These are phyloP conservation scores for Crepidotus variabilis DNA, from an alignment of 768 basidiomycete species.

Conservation along the genomic window DNA sequence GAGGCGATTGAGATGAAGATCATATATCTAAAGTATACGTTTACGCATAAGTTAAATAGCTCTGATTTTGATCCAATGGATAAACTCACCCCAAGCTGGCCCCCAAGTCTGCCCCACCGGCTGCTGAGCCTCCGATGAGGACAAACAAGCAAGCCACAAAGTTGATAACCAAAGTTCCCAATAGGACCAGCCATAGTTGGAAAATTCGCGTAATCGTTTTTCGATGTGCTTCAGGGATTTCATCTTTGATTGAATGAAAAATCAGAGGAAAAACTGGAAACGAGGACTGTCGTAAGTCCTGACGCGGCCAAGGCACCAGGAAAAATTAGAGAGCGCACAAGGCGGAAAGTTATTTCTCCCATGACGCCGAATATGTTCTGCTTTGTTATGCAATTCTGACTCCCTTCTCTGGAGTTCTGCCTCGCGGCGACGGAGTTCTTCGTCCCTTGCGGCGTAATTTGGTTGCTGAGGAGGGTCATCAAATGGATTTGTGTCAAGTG, in stretches of 20 bases:
- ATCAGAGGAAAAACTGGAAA: slow-evolving; percentile 85
- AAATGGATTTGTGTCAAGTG: slow-evolving; percentile 86
- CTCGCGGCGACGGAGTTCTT: slow-evolving; percentile 73
- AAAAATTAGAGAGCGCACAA: slow-evolving; percentile 46
- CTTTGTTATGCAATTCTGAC: slow-evolving; percentile 62
- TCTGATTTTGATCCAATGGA: slow-evolving; percentile 11
- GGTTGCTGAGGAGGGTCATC: slow-evolving; percentile 66
- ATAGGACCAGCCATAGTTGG: slow-evolving; percentile 90
- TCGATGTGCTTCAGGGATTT: slow-evolving; percentile 81
- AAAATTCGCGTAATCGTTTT: slow-evolving; percentile 83
- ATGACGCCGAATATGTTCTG: slow-evolving; percentile 65
- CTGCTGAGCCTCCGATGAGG: slow-evolving; percentile 69
- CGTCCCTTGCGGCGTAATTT: slow-evolving; percentile 29
- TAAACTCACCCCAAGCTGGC: slow-evolving; percentile 72
- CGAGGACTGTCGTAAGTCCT: slow-evolving; percentile 15
- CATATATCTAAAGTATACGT: slow-evolving; percentile 53
- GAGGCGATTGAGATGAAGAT: slow-evolving; percentile 74
- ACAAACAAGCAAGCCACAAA: slow-evolving; percentile 87
- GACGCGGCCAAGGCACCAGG: slow-evolving; percentile 4
- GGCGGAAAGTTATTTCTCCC: slow-evolving; percentile 94
- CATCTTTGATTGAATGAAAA: slow-evolving; percentile 88
- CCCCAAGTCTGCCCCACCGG: slow-evolving; percentile 78
- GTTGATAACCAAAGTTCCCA: slow-evolving; percentile 81
- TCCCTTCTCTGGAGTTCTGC: slow-evolving; percentile 79
- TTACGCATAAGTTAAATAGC: slow-evolving; percentile 19